Conservation (phyloP, 2,329 filamentous ascomycete genomes). For the Colletotrichum neosansevieriae region DNA sequence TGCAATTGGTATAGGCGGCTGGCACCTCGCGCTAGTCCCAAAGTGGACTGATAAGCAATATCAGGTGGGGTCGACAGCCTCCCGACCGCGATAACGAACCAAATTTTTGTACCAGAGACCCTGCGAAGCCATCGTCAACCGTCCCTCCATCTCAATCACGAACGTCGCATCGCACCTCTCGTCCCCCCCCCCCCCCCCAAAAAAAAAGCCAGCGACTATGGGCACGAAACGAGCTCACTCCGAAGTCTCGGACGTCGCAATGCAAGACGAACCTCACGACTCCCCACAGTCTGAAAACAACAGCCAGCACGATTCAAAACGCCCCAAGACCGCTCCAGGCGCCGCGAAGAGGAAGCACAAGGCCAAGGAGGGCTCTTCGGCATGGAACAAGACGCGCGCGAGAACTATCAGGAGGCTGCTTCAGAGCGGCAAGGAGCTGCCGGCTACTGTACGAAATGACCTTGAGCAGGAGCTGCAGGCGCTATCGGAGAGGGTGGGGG, state of each 20-base stretch:
- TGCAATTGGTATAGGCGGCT: conserved; percentile 28
- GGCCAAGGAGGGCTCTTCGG: conserved; percentile 61
- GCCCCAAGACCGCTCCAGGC: conserved; percentile 47
- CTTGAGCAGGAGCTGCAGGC: conserved; percentile 79
- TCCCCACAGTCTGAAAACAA: conserved; percentile 36
- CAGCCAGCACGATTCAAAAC: conserved; percentile 48
- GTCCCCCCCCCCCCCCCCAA: background rate
- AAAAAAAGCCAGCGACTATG: conserved; percentile 42
- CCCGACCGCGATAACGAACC: conserved; percentile 35
- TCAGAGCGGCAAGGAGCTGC: conserved; percentile 70
- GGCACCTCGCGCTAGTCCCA: conserved; percentile 1
- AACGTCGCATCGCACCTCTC: background rate
- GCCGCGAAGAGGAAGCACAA: conserved; percentile 54
- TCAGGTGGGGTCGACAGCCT: conserved; percentile 28
- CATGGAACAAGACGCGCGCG: conserved; percentile 77
- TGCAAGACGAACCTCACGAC: conserved; percentile 34
- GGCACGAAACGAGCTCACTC: conserved; percentile 47
- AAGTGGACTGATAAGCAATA: conserved; percentile 24
- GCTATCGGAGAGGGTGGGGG: conserved; percentile 72
- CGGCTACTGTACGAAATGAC: conserved; percentile 75
- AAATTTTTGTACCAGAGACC: conserved; percentile 42
- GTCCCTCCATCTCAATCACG: background rate
- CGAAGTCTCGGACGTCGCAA: conserved; percentile 39
- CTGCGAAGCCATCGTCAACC: conserved; percentile 21
- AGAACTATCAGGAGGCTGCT: conserved; percentile 77